Conservation (phyloP, 106 monocot genomes). For the Acorus gramineus region DNA sequence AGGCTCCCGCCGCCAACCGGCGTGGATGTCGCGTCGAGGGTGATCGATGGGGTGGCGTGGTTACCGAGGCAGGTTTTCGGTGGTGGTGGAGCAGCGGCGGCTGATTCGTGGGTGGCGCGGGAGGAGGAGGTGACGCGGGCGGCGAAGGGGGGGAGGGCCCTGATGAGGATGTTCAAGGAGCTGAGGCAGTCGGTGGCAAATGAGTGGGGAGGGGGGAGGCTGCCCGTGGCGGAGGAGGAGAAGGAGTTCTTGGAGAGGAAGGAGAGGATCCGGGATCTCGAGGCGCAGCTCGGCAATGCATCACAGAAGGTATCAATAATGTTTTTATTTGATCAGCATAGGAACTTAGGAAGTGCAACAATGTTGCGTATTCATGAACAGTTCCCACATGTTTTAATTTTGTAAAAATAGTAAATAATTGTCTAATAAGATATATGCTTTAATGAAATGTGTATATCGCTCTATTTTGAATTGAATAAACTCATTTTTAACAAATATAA, state of each 20-base stretch:
- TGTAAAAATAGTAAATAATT: no score
- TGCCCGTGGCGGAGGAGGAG: conserved; percentile 63
- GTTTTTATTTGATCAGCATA: no score
- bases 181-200: conserved; percentile 78
- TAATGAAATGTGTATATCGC: no score
- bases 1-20: conserved; percentile 40
- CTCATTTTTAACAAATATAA: no score
- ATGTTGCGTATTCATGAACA: no score
- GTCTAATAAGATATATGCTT: no score
- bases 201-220: conserved; percentile 67
- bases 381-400: no score
- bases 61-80: conserved; percentile 65
- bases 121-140: conserved; percentile 57
- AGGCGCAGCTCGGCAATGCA: conserved; percentile 67
- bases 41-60: conserved; percentile 67
- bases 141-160: conserved; percentile 64
- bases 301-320: conserved; percentile 62
- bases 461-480: no score
- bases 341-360: no score
- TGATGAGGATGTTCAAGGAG: conserved; percentile 86
- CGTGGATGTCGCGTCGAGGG: conserved; percentile 69
- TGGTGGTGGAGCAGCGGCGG: conserved; percentile 6
- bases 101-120: conserved; percentile 13
- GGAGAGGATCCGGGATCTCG: conserved; percentile 66
- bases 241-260: conserved; percentile 78